Evolutionary conservation across 495 filamentous ascomycete species (phyloP), one percentile per base, ranked within the genome.

Genomic region (Aspergillus leporis): DNA sequence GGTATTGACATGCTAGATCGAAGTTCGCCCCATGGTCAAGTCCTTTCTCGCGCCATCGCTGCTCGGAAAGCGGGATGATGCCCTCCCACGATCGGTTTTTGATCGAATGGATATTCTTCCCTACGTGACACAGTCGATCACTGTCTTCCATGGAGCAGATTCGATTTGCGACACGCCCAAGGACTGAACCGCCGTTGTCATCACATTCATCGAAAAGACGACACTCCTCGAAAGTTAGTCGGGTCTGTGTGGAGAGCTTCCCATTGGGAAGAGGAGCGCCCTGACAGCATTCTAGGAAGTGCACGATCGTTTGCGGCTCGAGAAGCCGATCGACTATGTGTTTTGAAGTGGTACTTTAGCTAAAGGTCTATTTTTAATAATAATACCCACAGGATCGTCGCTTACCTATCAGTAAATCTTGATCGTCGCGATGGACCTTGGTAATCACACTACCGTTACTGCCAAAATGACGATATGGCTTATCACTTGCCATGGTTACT

Each of bases 11-110:
- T 4, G 74, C 72, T 30, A 66, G n/a, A n/a, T 70, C 68, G 16
- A 75, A 70, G 10, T 77, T 68, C 0, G 63, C 58, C 7, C 45
- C 38, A 0, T 43, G 30, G 36, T 75, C 55, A 4, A 77, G 67
- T 0, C 58, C 58, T 36, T 71, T 73, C 6, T 72, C 68, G 8
- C 50, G 40, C 72, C 74, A 77, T 46, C 68, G 53, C 46, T 66
- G 60, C 21, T 71, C 68, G 25, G 62, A 66, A n/a, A 75, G n/a
- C 8, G 72, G 74, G 1, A 61, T 36, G 19, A 75, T 64, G 7
- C 74, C 74, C 30, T 65, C 64, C 70, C 70, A 75, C 4, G 71
- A 23, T 28, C 71, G 60, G n/a, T 41, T 58, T 34, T 65, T 69
- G 47, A 71, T 50, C 30, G 55, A 66, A 4, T 69, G 61, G 30